Evolutionary conservation across 2,329 filamentous ascomycete species (phyloP).

Genomic region (Furcasterigmium sp.): DNA sequence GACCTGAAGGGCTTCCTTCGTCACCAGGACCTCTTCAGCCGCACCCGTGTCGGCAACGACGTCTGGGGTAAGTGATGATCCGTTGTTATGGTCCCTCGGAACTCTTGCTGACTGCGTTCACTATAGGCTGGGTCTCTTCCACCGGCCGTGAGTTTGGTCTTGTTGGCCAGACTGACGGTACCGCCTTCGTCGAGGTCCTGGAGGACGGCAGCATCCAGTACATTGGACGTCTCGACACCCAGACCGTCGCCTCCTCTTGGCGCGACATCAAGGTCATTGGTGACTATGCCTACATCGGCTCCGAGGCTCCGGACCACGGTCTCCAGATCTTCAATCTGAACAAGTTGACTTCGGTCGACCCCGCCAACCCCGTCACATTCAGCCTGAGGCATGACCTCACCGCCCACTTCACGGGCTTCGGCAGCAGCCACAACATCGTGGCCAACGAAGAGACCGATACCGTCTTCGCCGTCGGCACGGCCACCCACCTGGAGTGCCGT

Average conservation of each 20-base stretch:
- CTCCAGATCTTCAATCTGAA: constrained; percentile 61
- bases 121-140: constrained; percentile 5
- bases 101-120: no score
- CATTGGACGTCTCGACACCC: constrained; percentile 38
- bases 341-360: constrained; percentile 29
- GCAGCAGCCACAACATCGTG: constrained; percentile 48
- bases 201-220: constrained; percentile 38
- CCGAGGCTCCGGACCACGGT: constrained; percentile 42
- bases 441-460: constrained; percentile 40
- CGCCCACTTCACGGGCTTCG: constrained; percentile 28
- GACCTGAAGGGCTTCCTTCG: constrained; percentile 31
- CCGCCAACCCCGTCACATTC: constrained; percentile 7
- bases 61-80: not conserved
- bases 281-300: constrained; percentile 29
- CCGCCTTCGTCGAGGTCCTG: constrained; percentile 42
- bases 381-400: constrained; percentile 23
- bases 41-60: constrained; percentile 23
- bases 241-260: constrained; percentile 27
- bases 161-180: constrained; percentile 43
- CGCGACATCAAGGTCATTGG: constrained; percentile 34
- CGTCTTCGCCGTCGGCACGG: constrained; percentile 36
- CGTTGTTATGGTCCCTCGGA: no score
- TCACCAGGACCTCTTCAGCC: constrained; percentile 29
- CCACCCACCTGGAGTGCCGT: constrained; percentile 32
- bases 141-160: constrained; percentile 42